phyloP scores from a whole-genome alignment of 108 stramenopile genomes.

The Stephanodiscus minutulus region DNA sequence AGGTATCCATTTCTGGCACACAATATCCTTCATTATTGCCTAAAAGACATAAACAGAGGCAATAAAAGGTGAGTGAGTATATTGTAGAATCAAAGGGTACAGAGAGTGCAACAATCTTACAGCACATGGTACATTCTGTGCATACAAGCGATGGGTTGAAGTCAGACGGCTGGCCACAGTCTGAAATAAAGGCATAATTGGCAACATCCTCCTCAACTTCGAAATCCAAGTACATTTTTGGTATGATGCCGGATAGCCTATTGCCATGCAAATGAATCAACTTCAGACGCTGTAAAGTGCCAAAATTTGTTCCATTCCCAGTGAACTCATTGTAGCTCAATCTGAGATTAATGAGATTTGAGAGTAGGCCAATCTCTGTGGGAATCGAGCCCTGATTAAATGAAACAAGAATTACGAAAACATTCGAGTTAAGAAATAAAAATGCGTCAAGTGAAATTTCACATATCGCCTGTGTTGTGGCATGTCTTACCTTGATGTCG shows the following conservation, averaged over 20 bases:
- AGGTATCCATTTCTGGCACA: not conserved
- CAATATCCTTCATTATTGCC: not conserved
- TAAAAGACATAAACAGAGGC: not conserved
- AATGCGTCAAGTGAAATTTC: not conserved
- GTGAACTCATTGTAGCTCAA: conserved; percentile 60
- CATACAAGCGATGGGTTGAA: conserved; percentile 20
- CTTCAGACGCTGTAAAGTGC: conserved; percentile 1
- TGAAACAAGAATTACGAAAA: not conserved
- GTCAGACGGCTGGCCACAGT: conserved; percentile 41
- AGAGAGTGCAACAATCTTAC: conserved; percentile 4
- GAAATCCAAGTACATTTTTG: not conserved
- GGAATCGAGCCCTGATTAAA: conserved; percentile 70
- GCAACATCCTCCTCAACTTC: too few relatives aligned
- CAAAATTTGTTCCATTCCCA: conserved; percentile 12
- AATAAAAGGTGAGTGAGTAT: not conserved
- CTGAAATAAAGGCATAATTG: conserved; percentile 19
- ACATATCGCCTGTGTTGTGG: not conserved
- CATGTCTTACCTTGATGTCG: conserved; percentile 17
- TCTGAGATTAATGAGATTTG: conserved; percentile 45
- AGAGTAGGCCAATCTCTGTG: conserved; percentile 47
- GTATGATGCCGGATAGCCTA: conserved; percentile 15
- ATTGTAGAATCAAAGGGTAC: not conserved
- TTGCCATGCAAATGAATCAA: conserved; percentile 32
- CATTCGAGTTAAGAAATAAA: not conserved
- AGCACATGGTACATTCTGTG: conserved; percentile 33